Base-by-base conservation (phyloP, 176 grass and related monocot genomes). In the Poa pratensis region DNA sequence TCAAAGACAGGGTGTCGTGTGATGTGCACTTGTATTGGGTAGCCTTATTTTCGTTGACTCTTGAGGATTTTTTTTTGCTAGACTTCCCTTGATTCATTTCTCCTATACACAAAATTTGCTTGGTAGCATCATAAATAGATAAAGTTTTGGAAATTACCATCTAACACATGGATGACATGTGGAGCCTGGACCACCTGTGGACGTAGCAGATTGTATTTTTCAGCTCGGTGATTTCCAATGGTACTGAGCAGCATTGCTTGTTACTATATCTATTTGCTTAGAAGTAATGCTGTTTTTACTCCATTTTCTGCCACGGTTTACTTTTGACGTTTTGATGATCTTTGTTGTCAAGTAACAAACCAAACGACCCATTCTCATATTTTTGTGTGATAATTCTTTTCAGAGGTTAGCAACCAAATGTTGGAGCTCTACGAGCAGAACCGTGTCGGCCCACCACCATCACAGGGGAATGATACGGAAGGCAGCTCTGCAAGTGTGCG, bases 391-490 rank as follows among this genome's bases (percentile, higher is more conserved):
- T 26, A 50, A 17, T 50, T 50, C 43, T 74, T 83, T 66, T 65
- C 90, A 97, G 94, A 97, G 78, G 88, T 97, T 64, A 97, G 92
- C 84, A 94, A 87, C 69, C 94, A 97, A 86, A 97, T 97, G 92
- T 78, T 97, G 87, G 94, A 97, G 85, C 67, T 97, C 51, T 97
- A 97, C 46, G 92, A 90, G 69, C 80, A 87, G 78, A 97, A 97
- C 49, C 89, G 89, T 75, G 76, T 81, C 2, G 71, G 19, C 24
- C 66, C 75, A 76, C 87, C 73, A 51, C 50, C 85, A 57, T 86
- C 92, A 26, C 91, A 93, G 61, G 87, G 87, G 70, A 86, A 94
- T 79, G 94, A 97, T 75, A 79, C 94, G 3, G 87, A 97, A 79
- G 89, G 86, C 27, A 94, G 87, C 82, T 87, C 91, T 88, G 94